Base-by-base conservation (phyloP, 495 filamentous ascomycete species). In the Corynascus novoguineensis region DNA sequence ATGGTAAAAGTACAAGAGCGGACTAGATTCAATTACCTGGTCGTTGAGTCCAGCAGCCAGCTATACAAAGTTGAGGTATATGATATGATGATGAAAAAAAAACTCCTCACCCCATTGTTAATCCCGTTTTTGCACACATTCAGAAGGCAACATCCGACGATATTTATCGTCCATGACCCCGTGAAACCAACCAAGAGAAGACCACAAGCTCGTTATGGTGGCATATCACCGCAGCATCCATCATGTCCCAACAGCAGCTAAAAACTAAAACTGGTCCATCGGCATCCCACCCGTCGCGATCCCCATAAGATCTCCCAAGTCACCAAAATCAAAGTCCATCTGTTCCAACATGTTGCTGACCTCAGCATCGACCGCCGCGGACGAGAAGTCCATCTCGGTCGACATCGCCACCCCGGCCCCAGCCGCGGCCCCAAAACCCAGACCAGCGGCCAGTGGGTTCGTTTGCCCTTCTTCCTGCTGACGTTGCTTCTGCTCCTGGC, bases 281-380 rank as follows among this genome's bases (percentile, higher is more conserved):
- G 21, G 17, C 55, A 50, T 51, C 19, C 55, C 55, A 12, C 46
- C 55, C 17, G 35, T 45, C 4, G 46, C 55, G 35, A 44, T 24
- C 15, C 55, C 53, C 53, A 57, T 52, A 14, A 56, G 53, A 40
- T 41, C 55, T 10, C 50, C 55, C 31, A 64, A n/a, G n/a, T 60
- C 62, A 0, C 40, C 45, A 35, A 73, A 61, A 8, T 69, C 68
- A 60, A 73, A 72, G 17, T 69, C 62, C 60, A 75, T 67, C 21
- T 70, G 67, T 47, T 68, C 63, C 28, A 76, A 44, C 0, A 76
- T 62, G 19, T 76, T 68, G 19, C 68, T 67, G 46, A 74, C 62
- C 67, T 73, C 71, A 19, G 63, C 61, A 40, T 71, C 67, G 11
- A 60, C 70, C 44, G 57, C 48, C 27, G 64, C 64, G 54, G 66